Evolutionary conservation across 2,329 filamentous ascomycete genomes (phyloP), one percentile per base, ranked within the genome.

Genomic region (Clonostachys solani): DNA sequence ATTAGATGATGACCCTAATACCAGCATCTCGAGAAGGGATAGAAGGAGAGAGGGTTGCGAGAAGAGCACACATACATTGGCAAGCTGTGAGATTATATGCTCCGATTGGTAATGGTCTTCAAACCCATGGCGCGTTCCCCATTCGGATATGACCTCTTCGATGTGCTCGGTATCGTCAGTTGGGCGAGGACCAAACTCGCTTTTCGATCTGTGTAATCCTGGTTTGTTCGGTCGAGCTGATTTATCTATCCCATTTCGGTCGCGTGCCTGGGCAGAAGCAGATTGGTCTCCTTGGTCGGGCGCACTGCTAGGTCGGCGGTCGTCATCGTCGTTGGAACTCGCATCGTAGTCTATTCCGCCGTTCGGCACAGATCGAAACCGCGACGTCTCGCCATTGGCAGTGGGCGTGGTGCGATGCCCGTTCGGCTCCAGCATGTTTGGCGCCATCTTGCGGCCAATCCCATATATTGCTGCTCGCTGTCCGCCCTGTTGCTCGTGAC

Each of bases 61-160:
- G 10, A 15, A 10, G 41, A 12, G 46, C 42, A 44, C 55, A 77
- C 84, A 71, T 71, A 91, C 87, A 62, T 86, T 91, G 45, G 87
- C 89, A 53, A 96, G 75, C 54, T 91, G 80, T 48, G 87, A 87
- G 57, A 95, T 87, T 59, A 95, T 92, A 61, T 96, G 90, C 56
- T 91, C 88, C 6, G 88, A 95, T 61, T 90, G 87, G 63, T 95
- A 91, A 65, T 96, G 90, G 56, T 92, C 87, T 61, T 95, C 90
- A 73, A 94, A 96, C 43, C 92, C 92, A 70, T 96, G 92, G 43
- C 92, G 81, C 64, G 77, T 77, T 8, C 79, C 78, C 74, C 76
- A 79, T 54, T 76, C 73, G 40, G 69, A 66, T 33, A 74, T 64
- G 40, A 76, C 73, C 5, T 76, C 73, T 13, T 75, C 72, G 29